Evolutionary conservation across 75 land plant genomes (phyloP), one percentile per base, ranked within the genome.

Genomic region (Pinus tabuliformis): DNA sequence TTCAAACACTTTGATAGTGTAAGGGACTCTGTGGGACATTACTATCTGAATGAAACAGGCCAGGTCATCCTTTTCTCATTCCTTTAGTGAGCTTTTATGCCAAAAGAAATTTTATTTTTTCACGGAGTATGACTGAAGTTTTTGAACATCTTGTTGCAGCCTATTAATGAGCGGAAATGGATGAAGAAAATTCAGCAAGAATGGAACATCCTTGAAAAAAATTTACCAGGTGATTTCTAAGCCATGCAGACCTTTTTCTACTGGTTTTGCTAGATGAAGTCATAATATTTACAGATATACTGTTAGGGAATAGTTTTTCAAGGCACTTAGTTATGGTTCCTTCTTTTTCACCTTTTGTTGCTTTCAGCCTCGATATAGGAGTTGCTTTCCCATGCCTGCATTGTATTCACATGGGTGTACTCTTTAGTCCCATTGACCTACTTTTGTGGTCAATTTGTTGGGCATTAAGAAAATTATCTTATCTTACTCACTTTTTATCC

Each of bases 181-280:
- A 66, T 84, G 36, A 96, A 89, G 80, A 93, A 91, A 79, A 82
- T 96, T 57, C 92, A 96, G 79, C 92, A 88, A 72, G 99, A 96
- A 73, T 96, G 99, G 99, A 81, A 62, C 82, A 96, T 96, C 78
- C 94, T 96, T 62, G 91, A 96, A 77, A 96, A 87, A 77, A 89
- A 90, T 73, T 73, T 96, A 8, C 99, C 99, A 58, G 94, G 99
- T 96, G 85, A 57, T 79, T 57, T 28, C 13, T 71, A 70, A 45
- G 13, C 54, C 36, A 22, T 73, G 56, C 13, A 18, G 45, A 54
- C 20, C 56, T 71, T 71, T 78, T 57, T 42, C 9, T 62, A 24
- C 63, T 18, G 2, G 24, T 62, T 24, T n/a, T 62, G 4, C 63
- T 24, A 18, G 24, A 24, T 24, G 21, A 62, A 24, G n/a, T 26